Percentiles rank a stretch among this genome's conserved stretches.
Evolutionary conservation across 1,284 basidiomycete species (phyloP).

Genomic region (Spongispora temasekensis): DNA sequence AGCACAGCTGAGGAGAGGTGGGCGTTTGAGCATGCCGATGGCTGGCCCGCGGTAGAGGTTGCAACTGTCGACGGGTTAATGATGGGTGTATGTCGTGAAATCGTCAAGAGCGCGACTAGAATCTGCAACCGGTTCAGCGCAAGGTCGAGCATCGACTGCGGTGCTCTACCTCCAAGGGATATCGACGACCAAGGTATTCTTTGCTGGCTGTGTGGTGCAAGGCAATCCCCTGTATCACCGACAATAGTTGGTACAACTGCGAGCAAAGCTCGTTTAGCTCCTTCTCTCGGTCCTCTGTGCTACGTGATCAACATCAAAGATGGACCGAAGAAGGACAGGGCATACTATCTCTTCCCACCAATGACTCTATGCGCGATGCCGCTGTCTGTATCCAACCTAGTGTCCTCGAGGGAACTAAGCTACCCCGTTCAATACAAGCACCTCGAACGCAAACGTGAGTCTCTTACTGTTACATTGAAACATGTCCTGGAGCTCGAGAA

Average conservation of each 20-base stretch:
- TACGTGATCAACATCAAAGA: slow-evolving; percentile 8
- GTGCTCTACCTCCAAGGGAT: slow-evolving; percentile 66
- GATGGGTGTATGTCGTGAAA: slow-evolving; percentile 59
- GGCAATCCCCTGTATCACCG: slow-evolving; percentile 78
- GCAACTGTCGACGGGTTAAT: slow-evolving; percentile 22
- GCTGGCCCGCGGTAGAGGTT: slow-evolving; percentile 11
- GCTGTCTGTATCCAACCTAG: slow-evolving; percentile 53
- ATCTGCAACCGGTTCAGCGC: slow-evolving; percentile 41
- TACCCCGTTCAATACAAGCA: slow-evolving; percentile 4
- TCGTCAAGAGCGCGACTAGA: slow-evolving; percentile 66
- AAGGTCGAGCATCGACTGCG: not conserved
- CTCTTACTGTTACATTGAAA: slow-evolving; percentile 76
- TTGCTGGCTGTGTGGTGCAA: slow-evolving; percentile 74
- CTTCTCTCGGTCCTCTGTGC: slow-evolving; percentile 43
- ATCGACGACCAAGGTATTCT: slow-evolving; percentile 64
- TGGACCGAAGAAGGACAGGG: slow-evolving; percentile 12
- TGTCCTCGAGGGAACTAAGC: slow-evolving; percentile 59
- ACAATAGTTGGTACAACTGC: slow-evolving; percentile 60
- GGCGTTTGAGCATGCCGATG: slow-evolving; percentile 27
- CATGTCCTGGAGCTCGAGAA: slow-evolving; percentile 67
- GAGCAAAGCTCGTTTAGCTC: slow-evolving; percentile 47
- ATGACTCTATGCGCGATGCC: slow-evolving; percentile 42
- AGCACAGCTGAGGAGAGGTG: slow-evolving; percentile 64
- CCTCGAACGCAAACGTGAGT: slow-evolving; percentile 2
- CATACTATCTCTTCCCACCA: slow-evolving; percentile 46